Evolutionary conservation across 257 asterid species (phyloP).

Genomic region (Gynochthodes officinalis): DNA sequence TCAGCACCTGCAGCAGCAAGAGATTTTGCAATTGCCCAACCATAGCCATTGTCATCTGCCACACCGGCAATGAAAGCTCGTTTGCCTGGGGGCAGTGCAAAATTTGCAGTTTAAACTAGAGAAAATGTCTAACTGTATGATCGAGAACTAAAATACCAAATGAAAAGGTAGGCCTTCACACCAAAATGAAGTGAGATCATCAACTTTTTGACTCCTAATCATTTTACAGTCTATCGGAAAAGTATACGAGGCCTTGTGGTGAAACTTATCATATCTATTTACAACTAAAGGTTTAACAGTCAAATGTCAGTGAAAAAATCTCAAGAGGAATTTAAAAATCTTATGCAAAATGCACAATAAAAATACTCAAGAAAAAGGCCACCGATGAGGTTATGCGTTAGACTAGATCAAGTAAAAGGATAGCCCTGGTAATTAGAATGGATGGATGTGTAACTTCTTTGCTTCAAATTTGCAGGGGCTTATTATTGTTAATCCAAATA

Average conservation of each 20-base stretch:
- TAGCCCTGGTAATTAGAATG: neutral
- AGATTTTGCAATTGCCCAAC: slow-evolving; percentile 94
- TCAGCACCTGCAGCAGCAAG: slow-evolving; percentile 94
- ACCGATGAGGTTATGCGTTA: neutral
- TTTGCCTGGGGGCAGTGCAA: slow-evolving; percentile 42
- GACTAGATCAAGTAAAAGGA: neutral
- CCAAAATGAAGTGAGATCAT: neutral
- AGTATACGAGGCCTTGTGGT: neutral
- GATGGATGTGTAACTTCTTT: neutral
- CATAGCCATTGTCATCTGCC: slow-evolving; percentile 92
- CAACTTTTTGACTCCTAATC: neutral
- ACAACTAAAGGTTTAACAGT: neutral
- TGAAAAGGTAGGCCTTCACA: neutral
- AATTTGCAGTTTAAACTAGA: slow-evolving; percentile 8
- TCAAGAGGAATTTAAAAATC: neutral
- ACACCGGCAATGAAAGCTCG: slow-evolving; percentile 89
- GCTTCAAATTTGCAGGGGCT: neutral
- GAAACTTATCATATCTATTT: neutral
- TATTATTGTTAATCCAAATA: neutral
- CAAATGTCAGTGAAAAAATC: neutral
- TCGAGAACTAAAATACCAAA: neutral
- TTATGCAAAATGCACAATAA: neutral
- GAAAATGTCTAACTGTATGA: neutral
- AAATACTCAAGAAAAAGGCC: neutral
- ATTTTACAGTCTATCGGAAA: neutral